Conservation (phyloP, 2,329 filamentous ascomycete genomes). For the Coniochaeta hoffmannii region DNA sequence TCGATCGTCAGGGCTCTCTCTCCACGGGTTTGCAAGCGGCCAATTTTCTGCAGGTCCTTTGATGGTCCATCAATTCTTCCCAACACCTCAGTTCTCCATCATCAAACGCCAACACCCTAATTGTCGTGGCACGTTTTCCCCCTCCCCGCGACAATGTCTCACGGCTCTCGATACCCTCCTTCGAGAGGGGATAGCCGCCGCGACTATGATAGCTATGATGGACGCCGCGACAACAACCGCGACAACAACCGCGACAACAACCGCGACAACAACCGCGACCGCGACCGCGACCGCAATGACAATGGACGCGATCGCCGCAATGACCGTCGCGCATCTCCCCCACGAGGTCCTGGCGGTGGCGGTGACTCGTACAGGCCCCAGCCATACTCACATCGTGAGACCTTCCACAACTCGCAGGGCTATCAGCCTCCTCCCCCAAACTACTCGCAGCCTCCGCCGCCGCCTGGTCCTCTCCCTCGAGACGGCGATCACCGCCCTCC, state of each 20-base stretch:
- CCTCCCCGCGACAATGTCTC: conserved; percentile 7
- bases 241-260: not conserved
- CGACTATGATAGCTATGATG: conserved; percentile 3
- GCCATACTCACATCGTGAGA: not conserved
- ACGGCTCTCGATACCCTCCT: conserved; percentile 7
- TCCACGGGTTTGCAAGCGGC: not conserved
- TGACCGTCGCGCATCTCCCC: not conserved
- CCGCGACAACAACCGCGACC: conserved; percentile 1
- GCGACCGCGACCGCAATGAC: conserved; percentile 6
- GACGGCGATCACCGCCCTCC: conserved; percentile 23
- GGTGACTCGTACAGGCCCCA: not conserved
- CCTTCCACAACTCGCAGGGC: not conserved
- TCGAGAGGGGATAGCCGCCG: not conserved
- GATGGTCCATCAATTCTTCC: too few relatives aligned
- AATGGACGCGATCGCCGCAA: conserved; percentile 1
- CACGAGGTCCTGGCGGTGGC: not conserved
- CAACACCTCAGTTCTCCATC: not conserved
- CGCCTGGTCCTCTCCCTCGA: conserved; percentile 5
- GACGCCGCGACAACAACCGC: not conserved
- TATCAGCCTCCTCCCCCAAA: conserved; percentile 1
- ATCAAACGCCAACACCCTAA: not conserved
- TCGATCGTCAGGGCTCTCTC: not conserved
- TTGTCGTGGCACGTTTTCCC: not conserved
- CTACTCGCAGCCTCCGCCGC: conserved; percentile 7
- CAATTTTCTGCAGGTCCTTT: not conserved